Base-by-base conservation (phyloP, 768 basidiomycete species). In the Trametes sanguinea region DNA sequence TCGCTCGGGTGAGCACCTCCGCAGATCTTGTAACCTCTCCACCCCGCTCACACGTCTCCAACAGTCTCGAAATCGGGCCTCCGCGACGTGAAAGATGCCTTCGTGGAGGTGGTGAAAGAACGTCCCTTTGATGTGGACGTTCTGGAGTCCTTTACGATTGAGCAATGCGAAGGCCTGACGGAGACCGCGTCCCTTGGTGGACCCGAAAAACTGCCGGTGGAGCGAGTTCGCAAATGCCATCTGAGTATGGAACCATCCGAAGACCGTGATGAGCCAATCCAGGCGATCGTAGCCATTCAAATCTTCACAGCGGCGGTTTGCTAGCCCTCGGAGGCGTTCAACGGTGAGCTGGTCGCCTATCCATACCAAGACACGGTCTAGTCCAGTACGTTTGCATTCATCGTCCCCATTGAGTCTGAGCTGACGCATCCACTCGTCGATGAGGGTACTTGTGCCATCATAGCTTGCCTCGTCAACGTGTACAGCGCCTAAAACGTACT, bases 181-280 rank as follows among this genome's bases (percentile, higher is more conserved):
- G 0, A 74, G 65, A 2, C 71, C 70, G 13, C 16, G 11, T 0
- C 62, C 63, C 2, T 57, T 44, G 22, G 35, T 33, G 1, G 76
- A 76, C 0, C 76, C 76, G 3, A 74, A 67, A 61, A 78, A 81
- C 55, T 81, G 80, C 45, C 75, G 73, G 57, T 81, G 76, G 0
- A 81, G 48, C 0, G 78, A 78, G 45, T 75, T 73, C 2, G 72
- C 77, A 54, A 73, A 73, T 3, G 77, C 78, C 73, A 82, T 79
- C 32, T 65, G 43, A 0, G 73, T 59, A 57, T 82, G 79, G 14
- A 82, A 72, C 78, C 78, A 82, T 0, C 80, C 76, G 46, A 77
- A 76, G 0, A 68, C 54, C 0, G 67, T 51, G 1, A 76, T 43
- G 6, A 76, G 57, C 63, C 68, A 79, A 44, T 80, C 76, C 0